Conservation (phyloP, 164 flowering plant species). For the Dillenia suffruticosa region DNA sequence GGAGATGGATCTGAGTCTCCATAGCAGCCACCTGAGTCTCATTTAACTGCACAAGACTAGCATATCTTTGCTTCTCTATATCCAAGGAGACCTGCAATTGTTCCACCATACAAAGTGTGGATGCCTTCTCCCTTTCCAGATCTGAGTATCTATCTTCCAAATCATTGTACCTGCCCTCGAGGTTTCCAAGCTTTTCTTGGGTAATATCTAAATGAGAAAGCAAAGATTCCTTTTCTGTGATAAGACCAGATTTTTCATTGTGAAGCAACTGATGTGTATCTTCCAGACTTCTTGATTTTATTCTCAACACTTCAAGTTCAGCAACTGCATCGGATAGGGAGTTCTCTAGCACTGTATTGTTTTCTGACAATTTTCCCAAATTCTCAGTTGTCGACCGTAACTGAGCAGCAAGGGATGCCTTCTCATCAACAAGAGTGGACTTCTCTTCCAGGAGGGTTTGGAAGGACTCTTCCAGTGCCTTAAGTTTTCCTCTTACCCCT, state of each 20-base stretch:
- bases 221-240: slow-evolving; percentile 34
- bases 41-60: slow-evolving; percentile 20
- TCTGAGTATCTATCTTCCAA: slow-evolving; percentile 23
- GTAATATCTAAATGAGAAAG: slow-evolving; percentile 31
- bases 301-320: slow-evolving; percentile 45
- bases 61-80: slow-evolving; percentile 30
- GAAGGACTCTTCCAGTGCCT: slow-evolving; percentile 45
- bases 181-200: slow-evolving; percentile 25
- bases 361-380: slow-evolving; percentile 36
- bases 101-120: slow-evolving; percentile 23
- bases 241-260: slow-evolving; percentile 43
- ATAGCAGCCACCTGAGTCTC: slow-evolving; percentile 26
- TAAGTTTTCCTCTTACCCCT: slow-evolving; percentile 37
- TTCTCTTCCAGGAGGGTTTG: slow-evolving; percentile 42
- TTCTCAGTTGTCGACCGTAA: slow-evolving; percentile 34
- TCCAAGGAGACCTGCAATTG: slow-evolving; percentile 32
- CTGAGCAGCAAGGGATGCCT: slow-evolving; percentile 30
- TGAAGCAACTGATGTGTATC: slow-evolving; percentile 36
- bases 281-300: slow-evolving; percentile 40
- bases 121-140: slow-evolving; percentile 42
- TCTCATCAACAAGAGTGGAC: slow-evolving; percentile 44
- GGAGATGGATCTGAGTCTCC: slow-evolving; percentile 24
- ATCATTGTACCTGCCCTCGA: slow-evolving; percentile 30
- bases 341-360: slow-evolving; percentile 44
- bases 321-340: slow-evolving; percentile 44